Base-by-base conservation (phyloP, 179 eudicot genomes). In the Carnegiea gigantea region DNA sequence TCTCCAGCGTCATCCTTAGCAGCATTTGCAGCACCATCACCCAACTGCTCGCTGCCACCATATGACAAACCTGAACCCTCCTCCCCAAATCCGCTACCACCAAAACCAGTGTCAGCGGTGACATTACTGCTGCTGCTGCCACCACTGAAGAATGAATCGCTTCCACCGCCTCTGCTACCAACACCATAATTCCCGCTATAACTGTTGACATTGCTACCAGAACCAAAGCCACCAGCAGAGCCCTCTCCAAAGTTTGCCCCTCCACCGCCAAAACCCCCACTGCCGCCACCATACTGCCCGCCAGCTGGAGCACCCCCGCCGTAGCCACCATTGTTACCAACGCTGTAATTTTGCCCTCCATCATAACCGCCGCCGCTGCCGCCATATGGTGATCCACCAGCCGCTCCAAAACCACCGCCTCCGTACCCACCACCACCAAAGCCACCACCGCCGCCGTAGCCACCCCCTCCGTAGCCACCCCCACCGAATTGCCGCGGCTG, bases 381-480 rank as follows among this genome's bases (percentile, higher is more conserved):
- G 23, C 85, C 86, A 3, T 76, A 40, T 40, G 44, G 44, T 40
- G 44, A 71, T 48, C 53, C 53, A 36, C 81, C 83, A 18, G 20
- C 84, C 85, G 88, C 86, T 0, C 90, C 88, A 38, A 57, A 84
- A 24, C 81, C 79, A 13, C 86, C 85, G 13, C 83, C 84, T 9
- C 85, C 84, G 2, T 57, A 78, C n/a, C 70, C 64, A 4, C 85
- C 83, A 18, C 86, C 82, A 11, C 73, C 73, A 70, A 14, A 33
- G 9, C 84, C 79, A 21, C 80, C 75, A 40, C 83, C 83, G 44
- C 57, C 53, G 53, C 86, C 80, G 26, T 83, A 67, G 0, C 82
- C 85, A 62, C 78, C 57, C 4, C 86, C 80, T 92, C 98, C 77
- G 88, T 91, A 53, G 30, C 83, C 83, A 1, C 79, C 78, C 13